Conservation (phyloP, 2,329 filamentous ascomycete genomes). For the Penicillium sp. region DNA sequence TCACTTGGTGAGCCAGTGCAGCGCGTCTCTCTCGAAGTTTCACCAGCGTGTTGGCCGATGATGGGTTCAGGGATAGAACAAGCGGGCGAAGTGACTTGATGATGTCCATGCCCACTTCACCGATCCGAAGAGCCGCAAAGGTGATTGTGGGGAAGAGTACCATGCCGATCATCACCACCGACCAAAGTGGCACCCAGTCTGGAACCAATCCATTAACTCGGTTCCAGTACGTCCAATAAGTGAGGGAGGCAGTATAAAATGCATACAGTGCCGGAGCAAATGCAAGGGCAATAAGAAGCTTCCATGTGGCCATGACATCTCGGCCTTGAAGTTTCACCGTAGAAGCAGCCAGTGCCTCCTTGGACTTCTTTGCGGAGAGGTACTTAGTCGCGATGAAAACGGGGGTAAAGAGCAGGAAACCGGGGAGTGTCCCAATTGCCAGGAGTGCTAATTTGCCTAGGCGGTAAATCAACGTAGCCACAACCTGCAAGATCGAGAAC, state of each 20-base stretch:
- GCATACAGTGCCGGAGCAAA: slow-evolving; percentile 79
- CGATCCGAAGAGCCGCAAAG: slow-evolving; percentile 89
- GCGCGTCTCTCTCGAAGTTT: slow-evolving; percentile 71
- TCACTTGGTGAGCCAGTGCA: slow-evolving; percentile 76
- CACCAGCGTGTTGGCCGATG: slow-evolving; percentile 77
- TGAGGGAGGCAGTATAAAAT: slow-evolving; percentile 72
- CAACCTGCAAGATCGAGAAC: slow-evolving; percentile 72
- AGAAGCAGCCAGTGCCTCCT: slow-evolving; percentile 77
- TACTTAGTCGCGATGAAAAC: slow-evolving; percentile 81
- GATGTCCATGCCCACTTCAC: slow-evolving; percentile 98
- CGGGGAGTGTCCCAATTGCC: slow-evolving; percentile 77
- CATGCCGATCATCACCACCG: slow-evolving; percentile 71
- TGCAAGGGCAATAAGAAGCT: slow-evolving; percentile 81
- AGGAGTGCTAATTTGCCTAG: slow-evolving; percentile 74
- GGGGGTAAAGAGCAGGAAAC: slow-evolving; percentile 80
- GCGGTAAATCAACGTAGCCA: slow-evolving; percentile 75
- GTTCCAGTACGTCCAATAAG: slow-evolving; percentile 76
- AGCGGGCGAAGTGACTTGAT: slow-evolving; percentile 89
- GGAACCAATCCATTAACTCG: slow-evolving; percentile 80
- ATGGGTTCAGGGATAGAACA: slow-evolving; percentile 78
- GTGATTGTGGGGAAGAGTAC: slow-evolving; percentile 83
- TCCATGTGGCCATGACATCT: slow-evolving; percentile 93
- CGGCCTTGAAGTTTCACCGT: slow-evolving; percentile 84
- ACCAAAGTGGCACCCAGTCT: slow-evolving; percentile 74
- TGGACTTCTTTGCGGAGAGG: slow-evolving; percentile 78